Conservation (phyloP, 768 basidiomycete species). For the Boletus sp. region DNA sequence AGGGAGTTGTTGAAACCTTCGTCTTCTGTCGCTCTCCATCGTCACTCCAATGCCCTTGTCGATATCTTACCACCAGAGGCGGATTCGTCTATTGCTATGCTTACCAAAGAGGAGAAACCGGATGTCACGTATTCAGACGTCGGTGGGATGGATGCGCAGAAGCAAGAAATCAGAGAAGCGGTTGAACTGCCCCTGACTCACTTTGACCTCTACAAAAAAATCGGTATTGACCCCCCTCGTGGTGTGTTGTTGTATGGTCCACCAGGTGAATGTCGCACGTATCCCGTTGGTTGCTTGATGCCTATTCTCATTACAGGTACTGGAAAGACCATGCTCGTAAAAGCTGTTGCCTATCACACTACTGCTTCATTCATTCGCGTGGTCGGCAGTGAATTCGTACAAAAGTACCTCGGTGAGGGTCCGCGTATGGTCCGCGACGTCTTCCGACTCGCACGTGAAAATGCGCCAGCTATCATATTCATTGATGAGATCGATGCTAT, state of each 20-base stretch:
- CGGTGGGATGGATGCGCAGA: conserved; percentile 96
- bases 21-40: conserved; percentile 95
- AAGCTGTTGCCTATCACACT: conserved; percentile 98
- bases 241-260: conserved; percentile 97
- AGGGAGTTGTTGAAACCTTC: conserved; percentile 96
- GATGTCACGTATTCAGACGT: conserved; percentile 93
- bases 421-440: conserved; percentile 99
- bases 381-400: conserved; percentile 97
- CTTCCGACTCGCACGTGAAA: conserved; percentile 95
- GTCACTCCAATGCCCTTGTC: conserved; percentile 97
- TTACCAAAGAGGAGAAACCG: conserved; percentile 91
- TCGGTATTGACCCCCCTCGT: conserved; percentile 97
- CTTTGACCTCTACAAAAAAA: conserved; percentile 98
- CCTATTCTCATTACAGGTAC: conserved; percentile 59
- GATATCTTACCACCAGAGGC: conserved; percentile 99
- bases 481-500: conserved; percentile 99
- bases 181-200: conserved; percentile 96
- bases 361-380: conserved; percentile 98
- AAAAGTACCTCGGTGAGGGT: conserved; percentile 99
- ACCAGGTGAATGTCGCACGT: conserved; percentile 57
- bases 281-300: not conserved
- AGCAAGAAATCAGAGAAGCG: conserved; percentile 98
- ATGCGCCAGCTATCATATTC: conserved; percentile 97
- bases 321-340: conserved; percentile 99
- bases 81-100: conserved; percentile 94